Evolutionary conservation across 257 asterid genomes (phyloP).

Genomic region (Solanum chaucha): DNA sequence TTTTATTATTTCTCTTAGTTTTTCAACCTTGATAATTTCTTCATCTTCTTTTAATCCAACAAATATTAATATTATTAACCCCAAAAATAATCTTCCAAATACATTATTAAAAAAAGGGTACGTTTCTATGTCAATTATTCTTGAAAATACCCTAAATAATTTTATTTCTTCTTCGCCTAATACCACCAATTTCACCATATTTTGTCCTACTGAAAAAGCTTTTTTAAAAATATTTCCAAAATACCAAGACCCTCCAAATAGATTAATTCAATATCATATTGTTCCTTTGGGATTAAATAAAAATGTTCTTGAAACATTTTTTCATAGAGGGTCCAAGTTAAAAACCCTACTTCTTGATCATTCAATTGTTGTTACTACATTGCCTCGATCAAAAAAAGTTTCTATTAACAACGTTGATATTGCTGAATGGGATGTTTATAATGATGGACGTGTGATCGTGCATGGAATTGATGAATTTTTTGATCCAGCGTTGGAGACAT

Average conservation of each 20-base stretch:
- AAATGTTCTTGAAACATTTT: neutral
- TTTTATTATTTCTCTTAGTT: neutral
- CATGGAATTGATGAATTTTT: neutral
- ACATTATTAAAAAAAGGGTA: neutral
- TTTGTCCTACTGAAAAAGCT: neutral
- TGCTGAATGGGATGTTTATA: neutral
- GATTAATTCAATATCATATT: neutral
- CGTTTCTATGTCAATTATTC: neutral
- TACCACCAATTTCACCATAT: neutral
- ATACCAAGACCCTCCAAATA: neutral
- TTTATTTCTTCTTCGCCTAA: neutral
- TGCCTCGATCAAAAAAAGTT: neutral
- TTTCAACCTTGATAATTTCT: neutral
- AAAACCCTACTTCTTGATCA: neutral
- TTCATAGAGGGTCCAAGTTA: neutral
- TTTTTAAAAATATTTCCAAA: neutral
- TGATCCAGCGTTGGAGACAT: neutral
- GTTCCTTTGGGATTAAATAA: neutral
- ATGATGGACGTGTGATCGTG: neutral
- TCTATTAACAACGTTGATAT: neutral
- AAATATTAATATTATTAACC: neutral
- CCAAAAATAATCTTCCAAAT: neutral
- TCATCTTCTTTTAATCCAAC: neutral
- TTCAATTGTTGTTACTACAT: neutral
- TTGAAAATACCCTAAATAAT: neutral